Percentiles rank a stretch among this genome's conserved stretches.
These are phyloP conservation scores for Talaromyces atroroseus DNA, from an alignment of 2,329 filamentous ascomycete species.

Conservation along the genomic window DNA sequence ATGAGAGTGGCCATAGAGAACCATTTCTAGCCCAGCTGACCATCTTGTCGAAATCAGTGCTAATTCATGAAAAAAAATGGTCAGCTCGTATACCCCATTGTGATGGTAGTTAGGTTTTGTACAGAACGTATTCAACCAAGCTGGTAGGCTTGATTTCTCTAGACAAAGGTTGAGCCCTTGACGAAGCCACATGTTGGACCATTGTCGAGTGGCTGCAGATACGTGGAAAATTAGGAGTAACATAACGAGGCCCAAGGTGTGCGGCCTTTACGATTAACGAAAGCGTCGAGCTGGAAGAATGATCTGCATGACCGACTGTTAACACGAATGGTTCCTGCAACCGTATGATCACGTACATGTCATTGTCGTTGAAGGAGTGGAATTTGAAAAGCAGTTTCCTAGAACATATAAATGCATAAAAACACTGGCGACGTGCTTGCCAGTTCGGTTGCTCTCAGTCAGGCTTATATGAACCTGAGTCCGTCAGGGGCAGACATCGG, in stretches of 20 bases:
- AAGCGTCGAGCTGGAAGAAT: neutral
- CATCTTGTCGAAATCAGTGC: constrained; percentile 71
- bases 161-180: neutral
- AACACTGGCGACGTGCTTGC: neutral
- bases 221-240: neutral
- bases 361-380: neutral
- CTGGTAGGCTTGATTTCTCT: neutral
- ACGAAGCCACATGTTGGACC: neutral
- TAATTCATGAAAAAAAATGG: neutral
- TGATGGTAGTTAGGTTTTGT: neutral
- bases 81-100: neutral
- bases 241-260: neutral
- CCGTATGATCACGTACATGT: neutral
- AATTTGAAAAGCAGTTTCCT: too few species aligned
- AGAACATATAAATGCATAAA: neutral
- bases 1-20: constrained; percentile 84
- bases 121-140: constrained; percentile 1
- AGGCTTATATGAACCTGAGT: neutral
- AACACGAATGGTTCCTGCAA: neutral
- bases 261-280: neutral
- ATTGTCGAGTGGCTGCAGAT: neutral
- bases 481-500: neutral
- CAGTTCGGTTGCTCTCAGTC: too few species aligned
- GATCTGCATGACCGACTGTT: neutral
- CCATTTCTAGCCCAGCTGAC: constrained; percentile 80